These are phyloP conservation scores for Hirsutella rhossiliensis DNA, from an alignment of 2,329 filamentous ascomycete species.

Conservation along the genomic window DNA sequence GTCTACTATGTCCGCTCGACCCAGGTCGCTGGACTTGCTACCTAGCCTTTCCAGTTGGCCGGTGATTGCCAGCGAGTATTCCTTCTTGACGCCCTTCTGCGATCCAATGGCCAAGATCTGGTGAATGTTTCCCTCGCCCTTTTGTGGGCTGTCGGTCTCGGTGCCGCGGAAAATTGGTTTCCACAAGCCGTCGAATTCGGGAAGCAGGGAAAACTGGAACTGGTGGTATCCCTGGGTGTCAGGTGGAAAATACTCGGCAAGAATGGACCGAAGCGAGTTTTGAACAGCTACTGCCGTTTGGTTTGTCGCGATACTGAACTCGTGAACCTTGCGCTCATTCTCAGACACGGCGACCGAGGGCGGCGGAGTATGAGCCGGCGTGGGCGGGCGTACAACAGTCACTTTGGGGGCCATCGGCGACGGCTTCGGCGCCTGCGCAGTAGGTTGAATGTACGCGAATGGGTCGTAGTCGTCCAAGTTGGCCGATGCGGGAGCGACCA, in stretches of 20 bases:
- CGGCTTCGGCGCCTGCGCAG: constrained; percentile 11
- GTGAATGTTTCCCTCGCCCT: constrained; percentile 30
- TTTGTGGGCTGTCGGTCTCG: constrained; percentile 14
- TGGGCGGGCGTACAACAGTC: constrained; percentile 24
- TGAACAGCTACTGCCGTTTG: constrained; percentile 42
- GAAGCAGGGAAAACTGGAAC: constrained; percentile 32
- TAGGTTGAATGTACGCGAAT: constrained; percentile 24
- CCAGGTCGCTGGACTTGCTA: constrained; percentile 33
- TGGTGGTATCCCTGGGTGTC: constrained; percentile 34
- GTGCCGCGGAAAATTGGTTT: constrained; percentile 34
- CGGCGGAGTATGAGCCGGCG: constrained; percentile 30
- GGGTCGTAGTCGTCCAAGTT: constrained; percentile 33
- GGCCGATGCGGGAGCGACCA: not conserved
- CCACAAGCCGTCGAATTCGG: constrained; percentile 39
- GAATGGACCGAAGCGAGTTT: constrained; percentile 41
- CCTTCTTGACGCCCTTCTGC: constrained; percentile 39
- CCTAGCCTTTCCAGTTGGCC: constrained; percentile 44
- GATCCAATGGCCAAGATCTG: constrained; percentile 49
- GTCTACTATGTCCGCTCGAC: constrained; percentile 44
- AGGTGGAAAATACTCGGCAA: constrained; percentile 37
- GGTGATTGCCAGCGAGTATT: constrained; percentile 34
- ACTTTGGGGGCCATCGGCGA: constrained; percentile 10
- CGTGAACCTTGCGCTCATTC: constrained; percentile 29
- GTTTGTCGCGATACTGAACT: constrained; percentile 26
- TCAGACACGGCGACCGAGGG: constrained; percentile 12